phyloP scores from a whole-genome alignment of 768 basidiomycete species.

The Termitomyces sp. region DNA sequence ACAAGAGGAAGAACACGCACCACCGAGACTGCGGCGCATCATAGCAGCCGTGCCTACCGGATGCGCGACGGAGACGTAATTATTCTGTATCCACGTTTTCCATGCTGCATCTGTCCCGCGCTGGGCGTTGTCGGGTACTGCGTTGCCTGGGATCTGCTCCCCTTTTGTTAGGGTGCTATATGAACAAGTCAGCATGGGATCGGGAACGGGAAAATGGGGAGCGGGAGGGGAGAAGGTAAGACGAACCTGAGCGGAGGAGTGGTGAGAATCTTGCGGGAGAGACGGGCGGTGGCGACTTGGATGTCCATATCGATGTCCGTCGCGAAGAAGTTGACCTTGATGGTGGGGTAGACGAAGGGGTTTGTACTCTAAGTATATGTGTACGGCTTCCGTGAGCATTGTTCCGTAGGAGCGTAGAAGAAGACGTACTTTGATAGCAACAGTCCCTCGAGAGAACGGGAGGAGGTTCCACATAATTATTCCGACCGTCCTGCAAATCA shows the following conservation, averaged over 20 bases:
- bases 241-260: background rate
- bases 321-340: conserved; percentile 53
- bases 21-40: background rate
- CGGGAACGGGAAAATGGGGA: too few relatives aligned
- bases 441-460: too few relatives aligned
- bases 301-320: conserved; percentile 27
- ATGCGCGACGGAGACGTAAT: conserved; percentile 46
- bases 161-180: too few relatives aligned
- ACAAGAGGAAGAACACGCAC: background rate
- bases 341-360: conserved; percentile 43
- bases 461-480: too few relatives aligned
- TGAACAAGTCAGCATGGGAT: background rate
- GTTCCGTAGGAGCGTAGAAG: too few relatives aligned
- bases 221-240: background rate
- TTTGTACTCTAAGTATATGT: conserved; percentile 34
- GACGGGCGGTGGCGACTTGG: conserved; percentile 24
- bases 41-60: conserved; percentile 35
- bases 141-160: too few relatives aligned
- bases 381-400: too few relatives aligned
- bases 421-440: too few relatives aligned
- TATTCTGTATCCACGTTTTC: conserved; percentile 42
- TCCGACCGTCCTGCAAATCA: too few relatives aligned
- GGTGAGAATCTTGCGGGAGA: conserved; percentile 26
- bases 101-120: conserved; percentile 45
- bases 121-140: too few relatives aligned